Percentiles rank a stretch among this genome's conserved stretches.
Conservation (phyloP, 768 basidiomycete species). For the Trametes cinnabarina region DNA sequence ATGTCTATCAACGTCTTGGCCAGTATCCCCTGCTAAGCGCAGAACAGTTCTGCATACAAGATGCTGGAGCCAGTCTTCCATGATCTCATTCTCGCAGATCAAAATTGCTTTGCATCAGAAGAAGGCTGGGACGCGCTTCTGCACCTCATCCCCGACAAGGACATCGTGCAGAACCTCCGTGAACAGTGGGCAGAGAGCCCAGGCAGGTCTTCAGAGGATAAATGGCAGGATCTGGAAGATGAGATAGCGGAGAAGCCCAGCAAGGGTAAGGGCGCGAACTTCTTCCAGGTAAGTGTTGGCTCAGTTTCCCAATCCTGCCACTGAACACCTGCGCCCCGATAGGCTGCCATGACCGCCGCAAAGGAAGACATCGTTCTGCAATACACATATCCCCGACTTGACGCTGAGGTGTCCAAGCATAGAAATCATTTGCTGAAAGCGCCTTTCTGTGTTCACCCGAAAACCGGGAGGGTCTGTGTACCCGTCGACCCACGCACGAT, state of each 20-base stretch:
- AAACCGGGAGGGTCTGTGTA: slow-evolving; percentile 93
- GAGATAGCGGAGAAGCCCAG: slow-evolving; percentile 18
- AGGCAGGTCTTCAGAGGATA: slow-evolving; percentile 55
- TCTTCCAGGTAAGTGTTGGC: slow-evolving; percentile 30
- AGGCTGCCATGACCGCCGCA: slow-evolving; percentile 42
- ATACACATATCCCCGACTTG: slow-evolving; percentile 94
- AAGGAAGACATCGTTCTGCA: slow-evolving; percentile 89
- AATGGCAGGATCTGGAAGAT: slow-evolving; percentile 68
- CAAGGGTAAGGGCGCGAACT: slow-evolving; percentile 26
- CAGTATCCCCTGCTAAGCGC: neutral
- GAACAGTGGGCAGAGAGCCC: slow-evolving; percentile 58
- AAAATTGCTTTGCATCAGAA: slow-evolving; percentile 74
- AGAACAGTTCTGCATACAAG: slow-evolving; percentile 12
- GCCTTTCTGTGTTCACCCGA: slow-evolving; percentile 96
- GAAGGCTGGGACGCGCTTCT: slow-evolving; percentile 76
- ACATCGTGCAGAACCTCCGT: slow-evolving; percentile 47
- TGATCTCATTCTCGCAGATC: slow-evolving; percentile 72
- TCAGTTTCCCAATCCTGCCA: slow-evolving; percentile 14
- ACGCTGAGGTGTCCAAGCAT: slow-evolving; percentile 96
- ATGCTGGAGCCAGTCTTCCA: slow-evolving; percentile 46
- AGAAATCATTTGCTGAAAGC: slow-evolving; percentile 97
- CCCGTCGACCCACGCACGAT: slow-evolving; percentile 78
- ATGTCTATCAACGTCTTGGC: slow-evolving; percentile 6
- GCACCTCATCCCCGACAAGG: slow-evolving; percentile 66
- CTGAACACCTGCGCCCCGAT: neutral